Evolutionary conservation across 1,284 basidiomycete genomes (phyloP).

Genomic region (Thecaphora frezii): DNA sequence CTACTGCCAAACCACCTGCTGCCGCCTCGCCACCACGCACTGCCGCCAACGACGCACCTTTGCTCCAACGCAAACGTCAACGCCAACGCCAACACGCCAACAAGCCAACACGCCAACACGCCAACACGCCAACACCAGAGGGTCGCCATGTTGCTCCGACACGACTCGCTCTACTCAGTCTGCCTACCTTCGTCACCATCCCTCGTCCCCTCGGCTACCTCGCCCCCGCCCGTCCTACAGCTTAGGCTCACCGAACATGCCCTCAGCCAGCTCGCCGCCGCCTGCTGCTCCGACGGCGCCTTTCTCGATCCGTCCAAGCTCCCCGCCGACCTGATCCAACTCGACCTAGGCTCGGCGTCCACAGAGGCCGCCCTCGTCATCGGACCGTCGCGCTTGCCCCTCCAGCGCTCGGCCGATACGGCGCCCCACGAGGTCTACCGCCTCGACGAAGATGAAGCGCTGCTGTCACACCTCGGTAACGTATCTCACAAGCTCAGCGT

Average conservation of each 20-base stretch:
- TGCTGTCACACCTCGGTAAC: conserved; percentile 15
- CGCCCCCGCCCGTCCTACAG: conserved; percentile 1
- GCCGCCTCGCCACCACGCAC: no score
- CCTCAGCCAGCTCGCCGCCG: conserved; percentile 1
- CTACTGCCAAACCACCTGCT: no score
- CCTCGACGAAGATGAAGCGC: conserved; percentile 27
- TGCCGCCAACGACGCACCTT: no score
- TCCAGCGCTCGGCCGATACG: conserved; percentile 2
- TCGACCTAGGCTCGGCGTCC: background rate
- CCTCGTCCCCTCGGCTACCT: background rate
- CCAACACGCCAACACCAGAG: no score
- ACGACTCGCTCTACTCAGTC: conserved; percentile 6
- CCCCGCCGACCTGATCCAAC: background rate
- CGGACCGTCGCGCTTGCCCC: background rate
- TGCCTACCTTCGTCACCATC: background rate
- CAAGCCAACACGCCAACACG: background rate
- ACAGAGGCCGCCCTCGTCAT: background rate
- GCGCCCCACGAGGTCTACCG: conserved; percentile 27
- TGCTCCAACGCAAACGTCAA: no score
- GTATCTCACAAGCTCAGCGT: conserved; percentile 27
- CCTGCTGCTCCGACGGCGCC: background rate
- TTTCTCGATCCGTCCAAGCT: background rate
- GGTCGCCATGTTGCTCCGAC: conserved; percentile 3
- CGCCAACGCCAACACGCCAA: no score
- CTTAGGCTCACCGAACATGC: conserved; percentile 7